A percentile compares a stretch with the other conserved stretches of the same genome.
Evolutionary conservation across 352 stramenopile genomes (phyloP).

Genomic region (Thraustochytrium striatum): DNA sequence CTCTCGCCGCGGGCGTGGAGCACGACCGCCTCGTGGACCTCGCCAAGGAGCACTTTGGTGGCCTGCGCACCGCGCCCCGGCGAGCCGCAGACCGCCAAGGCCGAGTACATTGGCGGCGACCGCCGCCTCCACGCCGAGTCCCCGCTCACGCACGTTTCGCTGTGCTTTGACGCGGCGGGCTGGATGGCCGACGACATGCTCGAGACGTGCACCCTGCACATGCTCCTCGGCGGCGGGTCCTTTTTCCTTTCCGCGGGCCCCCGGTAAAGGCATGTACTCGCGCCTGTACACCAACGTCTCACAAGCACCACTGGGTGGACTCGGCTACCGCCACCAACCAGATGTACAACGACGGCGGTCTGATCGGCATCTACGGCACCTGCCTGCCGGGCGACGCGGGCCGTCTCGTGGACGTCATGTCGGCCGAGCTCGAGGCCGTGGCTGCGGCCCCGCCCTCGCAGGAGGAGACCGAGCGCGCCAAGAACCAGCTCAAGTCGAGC

Average conservation of each 20-base stretch:
- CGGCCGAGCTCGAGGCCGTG: constrained; percentile 84
- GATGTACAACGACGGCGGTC: constrained; percentile 87
- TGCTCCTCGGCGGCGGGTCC: constrained; percentile 90
- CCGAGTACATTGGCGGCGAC: constrained; percentile 54
- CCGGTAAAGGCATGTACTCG: constrained; percentile 99
- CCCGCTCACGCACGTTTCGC: constrained; percentile 79
- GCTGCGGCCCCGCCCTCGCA: constrained; percentile 62
- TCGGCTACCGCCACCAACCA: constrained; percentile 92
- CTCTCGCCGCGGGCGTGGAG: constrained; percentile 83
- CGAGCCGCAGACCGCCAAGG: constrained; percentile 33
- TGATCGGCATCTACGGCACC: constrained; percentile 90
- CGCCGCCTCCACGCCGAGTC: constrained; percentile 39
- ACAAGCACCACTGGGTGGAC: constrained; percentile 95
- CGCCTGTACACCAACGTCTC: constrained; percentile 95
- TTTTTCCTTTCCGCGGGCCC: constrained; percentile 97
- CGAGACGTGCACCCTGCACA: constrained; percentile 92
- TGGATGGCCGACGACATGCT: constrained; percentile 93
- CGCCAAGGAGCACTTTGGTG: constrained; percentile 79
- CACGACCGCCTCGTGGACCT: constrained; percentile 85
- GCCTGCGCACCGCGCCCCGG: constrained; percentile 56
- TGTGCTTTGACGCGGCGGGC: constrained; percentile 91
- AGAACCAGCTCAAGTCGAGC: constrained; percentile 99
- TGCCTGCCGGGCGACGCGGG: constrained; percentile 71
- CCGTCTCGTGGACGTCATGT: constrained; percentile 85
- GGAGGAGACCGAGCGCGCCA: constrained; percentile 85